Percentiles rank a stretch among this genome's conserved stretches.
These are phyloP conservation scores for Picea abies DNA, from an alignment of 83 land plant genomes.

Conservation along the genomic window DNA sequence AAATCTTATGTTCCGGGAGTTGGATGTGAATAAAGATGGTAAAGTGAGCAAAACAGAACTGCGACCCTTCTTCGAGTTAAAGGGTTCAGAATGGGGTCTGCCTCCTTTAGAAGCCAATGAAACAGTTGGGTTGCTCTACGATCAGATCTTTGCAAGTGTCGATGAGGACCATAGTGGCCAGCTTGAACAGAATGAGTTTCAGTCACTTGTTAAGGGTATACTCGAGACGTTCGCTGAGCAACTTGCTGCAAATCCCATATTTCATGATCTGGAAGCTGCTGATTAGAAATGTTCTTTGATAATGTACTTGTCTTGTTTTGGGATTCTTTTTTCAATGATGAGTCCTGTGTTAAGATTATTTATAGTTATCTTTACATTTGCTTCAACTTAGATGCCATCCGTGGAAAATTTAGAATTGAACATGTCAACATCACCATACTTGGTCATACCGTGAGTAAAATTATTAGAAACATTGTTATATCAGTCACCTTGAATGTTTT, in stretches of 20 bases:
- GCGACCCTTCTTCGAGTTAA: constrained; percentile 41
- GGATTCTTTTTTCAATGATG: not conserved
- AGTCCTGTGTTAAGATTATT: not conserved
- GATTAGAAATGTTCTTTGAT: constrained; percentile 9
- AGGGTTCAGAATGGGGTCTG: constrained; percentile 63
- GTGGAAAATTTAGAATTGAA: not conserved
- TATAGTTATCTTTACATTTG: not conserved
- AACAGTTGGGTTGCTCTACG: constrained; percentile 52
- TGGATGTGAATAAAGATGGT: constrained; percentile 34
- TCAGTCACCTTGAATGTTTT: not conserved
- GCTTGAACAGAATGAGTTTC: constrained; percentile 40
- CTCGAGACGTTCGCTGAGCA: constrained; percentile 54
- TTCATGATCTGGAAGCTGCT: constrained; percentile 25
- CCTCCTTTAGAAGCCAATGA: constrained; percentile 63
- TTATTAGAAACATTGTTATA: constrained; percentile 4
- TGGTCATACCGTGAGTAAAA: not conserved
- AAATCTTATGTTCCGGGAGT: constrained; percentile 38
- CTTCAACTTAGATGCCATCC: not conserved
- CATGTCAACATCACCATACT: not conserved
- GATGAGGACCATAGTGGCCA: constrained; percentile 36
- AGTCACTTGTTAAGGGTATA: constrained; percentile 45
- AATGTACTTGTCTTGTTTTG: not conserved
- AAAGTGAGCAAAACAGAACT: constrained; percentile 31
- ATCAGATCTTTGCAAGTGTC: constrained; percentile 51
- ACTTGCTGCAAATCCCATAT: constrained; percentile 51